Evolutionary conservation across 495 filamentous ascomycete genomes (phyloP).

Genomic region (Hyaloscypha hepaticicola): DNA sequence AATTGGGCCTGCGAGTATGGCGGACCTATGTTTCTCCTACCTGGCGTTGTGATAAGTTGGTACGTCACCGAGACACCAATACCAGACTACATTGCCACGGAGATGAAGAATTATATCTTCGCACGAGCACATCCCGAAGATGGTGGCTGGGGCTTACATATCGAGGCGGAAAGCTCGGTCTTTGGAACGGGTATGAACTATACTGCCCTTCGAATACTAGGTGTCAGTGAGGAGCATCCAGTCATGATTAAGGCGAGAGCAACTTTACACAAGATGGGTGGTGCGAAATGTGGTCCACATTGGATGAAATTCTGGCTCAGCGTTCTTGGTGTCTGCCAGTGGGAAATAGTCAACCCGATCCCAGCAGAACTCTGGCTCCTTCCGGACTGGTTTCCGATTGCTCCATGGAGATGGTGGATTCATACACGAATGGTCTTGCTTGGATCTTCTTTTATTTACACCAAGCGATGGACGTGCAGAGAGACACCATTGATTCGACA

Average conservation of each 20-base stretch:
- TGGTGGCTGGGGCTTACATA: constrained; percentile 96
- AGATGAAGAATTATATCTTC: constrained; percentile 93
- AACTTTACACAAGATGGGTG: constrained; percentile 80
- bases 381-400: constrained; percentile 92
- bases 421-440: constrained; percentile 93
- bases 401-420: constrained; percentile 98
- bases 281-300: constrained; percentile 80
- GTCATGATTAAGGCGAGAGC: constrained; percentile 84
- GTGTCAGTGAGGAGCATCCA: constrained; percentile 81
- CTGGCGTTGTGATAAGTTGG: constrained; percentile 82
- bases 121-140: constrained; percentile 82
- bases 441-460: constrained; percentile 89
- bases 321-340: constrained; percentile 77
- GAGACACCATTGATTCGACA: constrained; percentile 67
- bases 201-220: constrained; percentile 77
- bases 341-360: constrained; percentile 91
- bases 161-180: constrained; percentile 89
- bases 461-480: constrained; percentile 70
- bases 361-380: constrained; percentile 94
- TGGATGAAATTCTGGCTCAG: constrained; percentile 95
- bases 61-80: constrained; percentile 90
- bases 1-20: constrained; percentile 99
- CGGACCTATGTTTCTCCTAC: constrained; percentile 82
- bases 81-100: constrained; percentile 73
- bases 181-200: constrained; percentile 94